Percentiles rank a stretch among this genome's conserved stretches.
Conservation (phyloP, 2,329 filamentous ascomycete species). For the Phyllosticta citrichinensis region DNA sequence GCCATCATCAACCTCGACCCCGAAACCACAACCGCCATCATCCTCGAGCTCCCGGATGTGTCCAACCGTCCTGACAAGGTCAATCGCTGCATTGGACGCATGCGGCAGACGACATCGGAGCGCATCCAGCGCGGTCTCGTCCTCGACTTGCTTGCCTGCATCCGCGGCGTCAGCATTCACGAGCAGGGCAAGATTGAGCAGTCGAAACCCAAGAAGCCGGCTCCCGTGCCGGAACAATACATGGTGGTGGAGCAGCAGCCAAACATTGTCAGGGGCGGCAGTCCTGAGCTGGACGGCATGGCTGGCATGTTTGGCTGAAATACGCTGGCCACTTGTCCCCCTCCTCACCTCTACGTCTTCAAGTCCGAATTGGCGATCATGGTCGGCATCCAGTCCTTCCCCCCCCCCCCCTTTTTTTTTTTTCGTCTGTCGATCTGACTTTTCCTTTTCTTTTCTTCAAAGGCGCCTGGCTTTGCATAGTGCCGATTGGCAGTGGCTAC, state of each 20-base stretch:
- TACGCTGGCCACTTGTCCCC: too few species aligned
- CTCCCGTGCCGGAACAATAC: conserved; percentile 28
- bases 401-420: too few species aligned
- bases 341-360: too few species aligned
- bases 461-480: too few species aligned
- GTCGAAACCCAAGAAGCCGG: conserved; percentile 20
- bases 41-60: conserved; percentile 74
- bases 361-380: too few species aligned
- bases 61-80: conserved; percentile 49
- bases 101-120: conserved; percentile 35
- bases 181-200: conserved; percentile 75
- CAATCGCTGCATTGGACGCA: conserved; percentile 37
- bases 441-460: too few species aligned
- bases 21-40: conserved; percentile 51
- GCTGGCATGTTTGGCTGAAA: conserved; percentile 33
- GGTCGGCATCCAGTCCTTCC: too few species aligned
- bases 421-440: too few species aligned
- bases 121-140: conserved; percentile 73
- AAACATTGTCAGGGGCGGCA: conserved; percentile 28
- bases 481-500: too few species aligned
- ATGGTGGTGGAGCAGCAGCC: conserved; percentile 32
- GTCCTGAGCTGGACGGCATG: conserved; percentile 33
- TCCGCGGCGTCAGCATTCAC: conserved; percentile 84
- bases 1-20: conserved; percentile 72
- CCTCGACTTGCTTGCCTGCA: conserved; percentile 71